Evolutionary conservation across 2,329 filamentous ascomycete genomes (phyloP).

Genomic region (Cercospora berteroae): DNA sequence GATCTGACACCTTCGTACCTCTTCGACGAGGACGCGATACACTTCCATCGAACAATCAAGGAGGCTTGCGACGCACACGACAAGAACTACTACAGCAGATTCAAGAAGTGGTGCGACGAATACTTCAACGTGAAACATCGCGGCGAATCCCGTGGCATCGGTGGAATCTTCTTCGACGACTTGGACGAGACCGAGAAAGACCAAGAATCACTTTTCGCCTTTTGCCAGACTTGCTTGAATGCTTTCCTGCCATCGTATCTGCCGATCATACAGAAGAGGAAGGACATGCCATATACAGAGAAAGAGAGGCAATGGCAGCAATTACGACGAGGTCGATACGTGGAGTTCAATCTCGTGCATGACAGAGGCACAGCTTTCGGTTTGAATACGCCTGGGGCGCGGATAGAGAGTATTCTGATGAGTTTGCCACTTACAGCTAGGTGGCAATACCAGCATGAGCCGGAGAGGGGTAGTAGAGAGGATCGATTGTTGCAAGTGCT

Average conservation of each 20-base stretch:
- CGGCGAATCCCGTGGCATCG: conserved; percentile 79
- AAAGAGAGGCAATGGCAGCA: conserved; percentile 96
- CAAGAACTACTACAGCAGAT: conserved; percentile 84
- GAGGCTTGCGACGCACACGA: conserved; percentile 91
- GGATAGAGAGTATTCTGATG: conserved; percentile 97
- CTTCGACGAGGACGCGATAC: conserved; percentile 94
- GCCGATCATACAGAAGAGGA: conserved; percentile 82
- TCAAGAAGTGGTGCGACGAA: conserved; percentile 98
- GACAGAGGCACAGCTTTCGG: conserved; percentile 94
- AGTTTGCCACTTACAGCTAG: conserved; percentile 87
- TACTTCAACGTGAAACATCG: conserved; percentile 96
- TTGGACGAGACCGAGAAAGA: conserved; percentile 83
- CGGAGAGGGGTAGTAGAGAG: conserved; percentile 72
- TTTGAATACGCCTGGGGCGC: conserved; percentile 83
- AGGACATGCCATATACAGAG: conserved; percentile 85
- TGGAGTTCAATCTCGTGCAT: conserved; percentile 97
- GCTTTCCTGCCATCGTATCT: conserved; percentile 89
- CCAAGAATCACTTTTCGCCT: conserved; percentile 84
- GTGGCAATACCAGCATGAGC: conserved; percentile 95
- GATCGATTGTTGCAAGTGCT: conserved; percentile 73
- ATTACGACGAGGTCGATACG: conserved; percentile 87
- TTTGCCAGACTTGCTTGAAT: conserved; percentile 78
- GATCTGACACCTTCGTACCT: conserved; percentile 92
- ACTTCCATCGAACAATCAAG: conserved; percentile 94
- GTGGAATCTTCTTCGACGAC: conserved; percentile 98